A percentile compares a stretch with the other conserved stretches of the same genome.
phyloP scores from a whole-genome alignment of 495 filamentous ascomycete species.

The Penicillium egyptiacum region DNA sequence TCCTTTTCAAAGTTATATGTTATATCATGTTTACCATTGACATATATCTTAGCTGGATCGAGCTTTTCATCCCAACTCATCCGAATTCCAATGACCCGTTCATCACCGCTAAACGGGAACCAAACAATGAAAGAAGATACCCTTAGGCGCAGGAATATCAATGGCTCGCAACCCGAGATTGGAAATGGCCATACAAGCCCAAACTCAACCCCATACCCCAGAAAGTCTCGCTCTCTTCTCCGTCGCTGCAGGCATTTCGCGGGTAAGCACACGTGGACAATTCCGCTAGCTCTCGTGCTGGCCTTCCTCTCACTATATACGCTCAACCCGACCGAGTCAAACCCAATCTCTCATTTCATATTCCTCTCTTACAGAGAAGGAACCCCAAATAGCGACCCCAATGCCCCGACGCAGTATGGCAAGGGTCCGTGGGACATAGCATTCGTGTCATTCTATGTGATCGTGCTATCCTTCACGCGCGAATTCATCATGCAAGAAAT shows the following conservation, averaged over 20 bases:
- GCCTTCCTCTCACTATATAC: slow-evolving; percentile 61
- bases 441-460: slow-evolving; percentile 80
- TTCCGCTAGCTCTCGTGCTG: slow-evolving; percentile 65
- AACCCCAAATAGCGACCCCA: slow-evolving; percentile 31
- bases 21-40: neutral
- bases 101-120: neutral
- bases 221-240: slow-evolving; percentile 49
- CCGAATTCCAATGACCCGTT: neutral
- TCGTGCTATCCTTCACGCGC: slow-evolving; percentile 80
- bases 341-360: slow-evolving; percentile 73
- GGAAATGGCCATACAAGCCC: neutral
- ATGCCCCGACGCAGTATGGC: slow-evolving; percentile 63
- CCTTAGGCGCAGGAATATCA: neutral
- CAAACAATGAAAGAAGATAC: neutral
- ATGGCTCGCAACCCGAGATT: neutral
- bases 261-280: slow-evolving; percentile 67
- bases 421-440: slow-evolving; percentile 79
- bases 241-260: slow-evolving; percentile 55
- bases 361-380: slow-evolving; percentile 79
- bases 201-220: slow-evolving; percentile 1
- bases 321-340: slow-evolving; percentile 69
- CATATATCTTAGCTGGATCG: neutral
- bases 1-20: neutral
- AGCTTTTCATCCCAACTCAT: neutral
- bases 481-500: slow-evolving; percentile 91